A percentile compares a stretch with the other conserved stretches of the same genome.
Evolutionary conservation across 805 yeast species (phyloP).

Genomic region (Saccharomycopsis selenospora): DNA sequence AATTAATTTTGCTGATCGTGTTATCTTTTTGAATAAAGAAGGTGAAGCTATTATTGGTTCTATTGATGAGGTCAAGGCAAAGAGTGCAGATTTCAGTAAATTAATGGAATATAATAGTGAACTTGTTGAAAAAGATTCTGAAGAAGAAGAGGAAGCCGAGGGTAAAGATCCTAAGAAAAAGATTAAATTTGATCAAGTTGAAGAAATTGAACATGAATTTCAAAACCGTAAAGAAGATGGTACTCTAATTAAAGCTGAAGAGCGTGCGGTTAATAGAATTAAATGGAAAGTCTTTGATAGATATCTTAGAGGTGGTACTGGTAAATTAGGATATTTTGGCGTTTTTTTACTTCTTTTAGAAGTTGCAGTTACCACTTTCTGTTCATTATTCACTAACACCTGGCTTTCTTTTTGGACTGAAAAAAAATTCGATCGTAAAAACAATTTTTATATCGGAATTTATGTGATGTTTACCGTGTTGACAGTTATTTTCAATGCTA

Average conservation of each 20-base stretch:
- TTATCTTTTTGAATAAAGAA: slow-evolving; percentile 47
- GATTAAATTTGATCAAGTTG: slow-evolving; percentile 1
- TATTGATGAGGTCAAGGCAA: slow-evolving; percentile 36
- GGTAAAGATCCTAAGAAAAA: neutral
- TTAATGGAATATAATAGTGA: slow-evolving; percentile 35
- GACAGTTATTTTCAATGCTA: slow-evolving; percentile 36
- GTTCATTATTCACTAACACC: slow-evolving; percentile 53
- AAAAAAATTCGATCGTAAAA: slow-evolving; percentile 39
- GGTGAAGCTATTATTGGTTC: slow-evolving; percentile 49
- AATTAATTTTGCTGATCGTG: slow-evolving; percentile 52
- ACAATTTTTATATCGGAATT: slow-evolving; percentile 59
- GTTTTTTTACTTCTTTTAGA: slow-evolving; percentile 27
- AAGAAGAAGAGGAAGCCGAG: slow-evolving; percentile 24
- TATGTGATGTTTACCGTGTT: slow-evolving; percentile 48
- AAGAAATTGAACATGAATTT: slow-evolving; percentile 21
- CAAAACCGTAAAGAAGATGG: slow-evolving; percentile 28
- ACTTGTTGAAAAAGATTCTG: slow-evolving; percentile 25
- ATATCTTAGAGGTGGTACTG: slow-evolving; percentile 51
- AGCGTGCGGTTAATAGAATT: slow-evolving; percentile 51
- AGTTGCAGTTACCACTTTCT: slow-evolving; percentile 38
- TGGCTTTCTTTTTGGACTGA: slow-evolving; percentile 84
- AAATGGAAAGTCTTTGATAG: slow-evolving; percentile 39
- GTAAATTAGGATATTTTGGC: slow-evolving; percentile 32
- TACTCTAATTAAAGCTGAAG: slow-evolving; percentile 42
- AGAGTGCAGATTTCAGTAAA: slow-evolving; percentile 36